Conservation (phyloP, 164 flowering plant genomes). For the Houttuynia cordata region DNA sequence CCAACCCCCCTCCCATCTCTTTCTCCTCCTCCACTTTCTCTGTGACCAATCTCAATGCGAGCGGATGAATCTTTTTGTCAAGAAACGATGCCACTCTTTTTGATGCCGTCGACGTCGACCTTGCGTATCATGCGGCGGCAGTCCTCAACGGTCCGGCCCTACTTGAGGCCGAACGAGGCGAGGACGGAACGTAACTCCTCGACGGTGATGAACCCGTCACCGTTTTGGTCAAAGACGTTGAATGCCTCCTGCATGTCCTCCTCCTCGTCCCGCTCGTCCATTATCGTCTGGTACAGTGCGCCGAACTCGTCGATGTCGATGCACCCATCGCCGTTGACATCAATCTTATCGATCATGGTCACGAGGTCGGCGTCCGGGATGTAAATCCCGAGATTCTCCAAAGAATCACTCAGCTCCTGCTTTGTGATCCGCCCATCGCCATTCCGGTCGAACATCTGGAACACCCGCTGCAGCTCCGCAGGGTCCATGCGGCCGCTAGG, state of each 20-base stretch:
- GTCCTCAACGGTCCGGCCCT: constrained; percentile 51
- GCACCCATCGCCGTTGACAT: constrained; percentile 54
- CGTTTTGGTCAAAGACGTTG: constrained; percentile 64
- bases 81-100: no score
- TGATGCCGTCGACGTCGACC: constrained; percentile 66
- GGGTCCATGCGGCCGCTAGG: constrained; percentile 23
- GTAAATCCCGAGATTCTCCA: constrained; percentile 47
- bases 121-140: constrained; percentile 58
- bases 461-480: constrained; percentile 42
- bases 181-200: constrained; percentile 56
- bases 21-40: constrained; percentile 73
- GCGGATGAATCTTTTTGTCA: no score
- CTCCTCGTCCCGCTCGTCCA: constrained; percentile 49
- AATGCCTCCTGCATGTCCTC: constrained; percentile 69
- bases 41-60: constrained; percentile 52
- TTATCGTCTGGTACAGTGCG: constrained; percentile 35
- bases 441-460: constrained; percentile 60
- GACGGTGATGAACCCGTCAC: constrained; percentile 59
- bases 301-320: constrained; percentile 62
- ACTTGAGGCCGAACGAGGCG: constrained; percentile 45
- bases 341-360: constrained; percentile 54
- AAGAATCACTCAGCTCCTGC: constrained; percentile 44
- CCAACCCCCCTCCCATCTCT: constrained; percentile 21
- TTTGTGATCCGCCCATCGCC: constrained; percentile 64
- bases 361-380: constrained; percentile 41